Evolutionary conservation across 306 rosid species (phyloP).

Genomic region (Acacia acuminata): DNA sequence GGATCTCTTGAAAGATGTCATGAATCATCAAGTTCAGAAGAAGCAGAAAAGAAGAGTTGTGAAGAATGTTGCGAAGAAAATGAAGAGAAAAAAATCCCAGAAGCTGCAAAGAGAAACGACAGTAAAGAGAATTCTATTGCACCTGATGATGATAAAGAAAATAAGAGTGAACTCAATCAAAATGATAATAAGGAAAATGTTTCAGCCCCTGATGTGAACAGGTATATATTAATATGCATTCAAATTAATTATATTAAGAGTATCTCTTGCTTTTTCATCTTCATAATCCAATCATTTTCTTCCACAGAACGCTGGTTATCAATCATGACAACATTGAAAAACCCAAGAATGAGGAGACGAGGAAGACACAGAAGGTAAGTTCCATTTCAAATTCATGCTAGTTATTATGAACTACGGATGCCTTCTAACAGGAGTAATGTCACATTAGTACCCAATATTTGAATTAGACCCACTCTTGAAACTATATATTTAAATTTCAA

Average conservation of each 20-base stretch:
- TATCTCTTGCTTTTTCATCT: conserved; percentile 18
- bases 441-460: not conserved
- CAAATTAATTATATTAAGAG: not conserved
- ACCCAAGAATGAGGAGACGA: conserved; percentile 46
- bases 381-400: not conserved
- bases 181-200: conserved; percentile 65
- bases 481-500: not conserved
- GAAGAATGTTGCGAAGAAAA: conserved; percentile 13
- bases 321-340: conserved; percentile 25
- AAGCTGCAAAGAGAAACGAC: conserved; percentile 36
- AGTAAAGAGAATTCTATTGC: conserved; percentile 41
- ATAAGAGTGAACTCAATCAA: conserved; percentile 36
- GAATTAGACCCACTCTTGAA: not conserved
- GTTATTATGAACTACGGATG: no score
- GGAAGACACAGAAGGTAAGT: conserved; percentile 54
- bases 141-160: conserved; percentile 48
- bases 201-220: conserved; percentile 52
- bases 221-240: conserved; percentile 41
- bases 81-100: conserved; percentile 32
- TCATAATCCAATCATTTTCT: conserved; percentile 13
- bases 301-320: conserved; percentile 42
- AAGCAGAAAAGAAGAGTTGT: conserved; percentile 28
- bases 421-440: not conserved
- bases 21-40: conserved; percentile 36
- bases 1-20: conserved; percentile 48